Conservation (phyloP, 352 stramenopile species). For the Globisporangium nunn region DNA sequence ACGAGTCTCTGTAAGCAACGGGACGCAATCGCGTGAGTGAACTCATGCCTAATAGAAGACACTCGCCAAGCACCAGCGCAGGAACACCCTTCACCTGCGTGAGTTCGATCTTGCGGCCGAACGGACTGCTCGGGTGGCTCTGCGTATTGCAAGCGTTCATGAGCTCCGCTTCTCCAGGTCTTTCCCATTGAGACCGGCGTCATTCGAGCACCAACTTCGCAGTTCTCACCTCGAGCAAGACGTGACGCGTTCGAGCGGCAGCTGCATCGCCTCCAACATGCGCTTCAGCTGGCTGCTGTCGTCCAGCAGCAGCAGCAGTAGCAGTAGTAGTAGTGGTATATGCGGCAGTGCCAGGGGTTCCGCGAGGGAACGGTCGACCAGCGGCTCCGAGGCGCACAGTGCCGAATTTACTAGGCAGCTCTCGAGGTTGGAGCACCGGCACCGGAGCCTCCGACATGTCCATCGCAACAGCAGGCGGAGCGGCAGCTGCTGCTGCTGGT, state of each 20-base stretch:
- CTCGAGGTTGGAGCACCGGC: conserved; percentile 19
- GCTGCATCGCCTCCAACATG: background rate
- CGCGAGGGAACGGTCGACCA: conserved; percentile 23
- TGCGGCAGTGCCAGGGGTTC: no score
- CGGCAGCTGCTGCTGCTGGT: background rate
- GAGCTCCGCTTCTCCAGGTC: background rate
- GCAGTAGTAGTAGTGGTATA: background rate
- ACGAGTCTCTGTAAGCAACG: conserved; percentile 6
- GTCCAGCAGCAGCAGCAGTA: background rate
- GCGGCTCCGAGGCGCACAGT: conserved; percentile 43
- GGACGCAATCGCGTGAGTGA: background rate
- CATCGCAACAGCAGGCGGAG: background rate
- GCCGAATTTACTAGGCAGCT: conserved; percentile 36
- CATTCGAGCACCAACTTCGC: no score
- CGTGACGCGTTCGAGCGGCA: background rate
- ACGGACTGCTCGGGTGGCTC: conserved; percentile 34
- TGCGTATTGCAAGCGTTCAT: background rate
- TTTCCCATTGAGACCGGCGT: background rate
- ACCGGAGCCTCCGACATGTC: conserved; percentile 1
- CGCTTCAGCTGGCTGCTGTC: background rate
- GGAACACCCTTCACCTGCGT: conserved; percentile 16
- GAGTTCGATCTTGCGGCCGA: conserved; percentile 29
- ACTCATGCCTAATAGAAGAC: background rate
- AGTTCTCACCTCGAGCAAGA: background rate
- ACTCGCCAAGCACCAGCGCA: background rate